Evolutionary conservation across 441 rosid species (phyloP).

Genomic region (Melianthus villosus): DNA sequence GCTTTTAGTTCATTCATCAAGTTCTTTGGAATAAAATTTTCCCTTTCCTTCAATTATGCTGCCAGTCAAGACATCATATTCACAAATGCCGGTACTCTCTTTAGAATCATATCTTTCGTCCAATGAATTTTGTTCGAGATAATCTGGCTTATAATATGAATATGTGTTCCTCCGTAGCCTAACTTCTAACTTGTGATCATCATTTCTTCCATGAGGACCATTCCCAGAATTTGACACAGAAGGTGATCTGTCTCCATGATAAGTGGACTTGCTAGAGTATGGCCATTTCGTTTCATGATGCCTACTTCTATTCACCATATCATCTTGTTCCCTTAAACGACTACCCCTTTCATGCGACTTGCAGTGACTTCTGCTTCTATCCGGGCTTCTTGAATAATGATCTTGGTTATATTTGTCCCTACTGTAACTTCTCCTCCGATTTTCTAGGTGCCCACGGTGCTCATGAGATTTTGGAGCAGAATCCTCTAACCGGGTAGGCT

Average conservation of each 20-base stretch:
- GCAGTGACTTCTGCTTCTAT: conserved; percentile 20
- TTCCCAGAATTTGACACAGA: conserved; percentile 14
- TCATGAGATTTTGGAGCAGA: conserved; percentile 14
- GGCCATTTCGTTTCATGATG: conserved; percentile 18
- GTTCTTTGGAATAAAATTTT: conserved; percentile 2
- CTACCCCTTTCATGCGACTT: conserved; percentile 18
- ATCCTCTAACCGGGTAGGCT: conserved; percentile 18
- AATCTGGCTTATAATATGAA: conserved; percentile 12
- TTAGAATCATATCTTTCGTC: conserved; percentile 71
- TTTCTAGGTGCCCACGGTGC: conserved; percentile 16
- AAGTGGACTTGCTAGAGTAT: conserved; percentile 17
- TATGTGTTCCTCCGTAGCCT: conserved; percentile 13
- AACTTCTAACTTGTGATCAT: conserved; percentile 12
- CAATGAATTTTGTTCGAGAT: conserved; percentile 21
- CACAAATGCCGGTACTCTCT: conserved; percentile 20
- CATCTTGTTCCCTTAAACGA: conserved; percentile 18
- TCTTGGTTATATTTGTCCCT: conserved; percentile 21
- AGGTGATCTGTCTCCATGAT: conserved; percentile 24
- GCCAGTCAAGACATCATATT: conserved; percentile 14
- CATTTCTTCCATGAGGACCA: conserved; percentile 5
- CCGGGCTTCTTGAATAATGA: conserved; percentile 23
- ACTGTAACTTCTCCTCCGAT: conserved; percentile 9
- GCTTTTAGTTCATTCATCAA: conserved; percentile 6
- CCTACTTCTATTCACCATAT: conserved; percentile 16
- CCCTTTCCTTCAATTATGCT: conserved; percentile 7